Conservation (phyloP, 805 yeast species). For the Starmerella tilneyi region DNA sequence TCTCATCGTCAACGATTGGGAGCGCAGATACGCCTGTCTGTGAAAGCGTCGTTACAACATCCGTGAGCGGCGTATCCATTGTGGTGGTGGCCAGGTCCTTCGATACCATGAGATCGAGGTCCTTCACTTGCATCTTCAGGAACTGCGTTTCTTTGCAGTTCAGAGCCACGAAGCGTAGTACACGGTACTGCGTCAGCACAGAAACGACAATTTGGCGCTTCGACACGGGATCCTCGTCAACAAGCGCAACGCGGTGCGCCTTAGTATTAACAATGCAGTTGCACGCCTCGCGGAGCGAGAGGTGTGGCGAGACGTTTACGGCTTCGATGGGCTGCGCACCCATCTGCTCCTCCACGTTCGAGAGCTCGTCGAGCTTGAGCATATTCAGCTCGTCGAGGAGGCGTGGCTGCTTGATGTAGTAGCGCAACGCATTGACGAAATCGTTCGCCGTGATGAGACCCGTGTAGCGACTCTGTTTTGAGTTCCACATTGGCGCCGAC, state of each 20-base stretch:
- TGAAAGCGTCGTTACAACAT: conserved; percentile 74
- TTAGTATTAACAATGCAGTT: conserved; percentile 77
- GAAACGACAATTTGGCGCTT: conserved; percentile 89
- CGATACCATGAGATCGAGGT: conserved; percentile 48
- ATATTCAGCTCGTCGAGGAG: conserved; percentile 79
- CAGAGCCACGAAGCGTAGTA: conserved; percentile 85
- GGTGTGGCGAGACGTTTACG: conserved; percentile 79
- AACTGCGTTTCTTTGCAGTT: conserved; percentile 90
- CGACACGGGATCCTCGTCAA: conserved; percentile 87
- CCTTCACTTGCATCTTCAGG: conserved; percentile 63
- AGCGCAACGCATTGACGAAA: conserved; percentile 89
- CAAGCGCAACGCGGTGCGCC: conserved; percentile 87
- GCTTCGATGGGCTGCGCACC: conserved; percentile 83
- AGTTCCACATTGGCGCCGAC: conserved; percentile 95
- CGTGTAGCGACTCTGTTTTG: conserved; percentile 78
- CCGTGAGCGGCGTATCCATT: conserved; percentile 86
- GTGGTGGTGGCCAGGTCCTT: conserved; percentile 60
- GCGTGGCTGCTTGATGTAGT: conserved; percentile 78
- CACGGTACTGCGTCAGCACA: conserved; percentile 92
- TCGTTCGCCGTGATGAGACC: conserved; percentile 88
- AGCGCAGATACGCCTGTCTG: conserved; percentile 78
- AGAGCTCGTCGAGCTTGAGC: conserved; percentile 70
- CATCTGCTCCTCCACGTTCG: conserved; percentile 76
- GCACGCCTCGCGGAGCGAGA: conserved; percentile 84
- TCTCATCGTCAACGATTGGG: conserved; percentile 76